Evolutionary conservation across 2,329 filamentous ascomycete genomes (phyloP).

Genomic region (Ophiostoma tasmaniense): DNA sequence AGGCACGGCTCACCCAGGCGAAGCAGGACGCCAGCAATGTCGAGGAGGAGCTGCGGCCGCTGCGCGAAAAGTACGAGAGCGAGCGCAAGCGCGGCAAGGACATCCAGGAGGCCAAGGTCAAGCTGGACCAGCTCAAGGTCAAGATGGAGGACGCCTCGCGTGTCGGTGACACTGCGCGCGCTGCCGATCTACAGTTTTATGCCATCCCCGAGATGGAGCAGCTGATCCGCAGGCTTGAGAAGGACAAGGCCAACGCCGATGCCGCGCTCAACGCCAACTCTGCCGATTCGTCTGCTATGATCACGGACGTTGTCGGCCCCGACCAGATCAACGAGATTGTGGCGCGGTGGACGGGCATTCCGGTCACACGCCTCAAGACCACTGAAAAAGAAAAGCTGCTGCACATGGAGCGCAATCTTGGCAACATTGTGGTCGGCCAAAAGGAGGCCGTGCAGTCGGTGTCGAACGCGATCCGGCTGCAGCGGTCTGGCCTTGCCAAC

Average conservation of each 20-base stretch:
- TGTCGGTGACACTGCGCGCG: conserved; percentile 71
- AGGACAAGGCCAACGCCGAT: conserved; percentile 70
- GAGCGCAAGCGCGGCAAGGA: conserved; percentile 87
- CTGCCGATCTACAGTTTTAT: conserved; percentile 93
- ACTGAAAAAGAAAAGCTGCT: conserved; percentile 98
- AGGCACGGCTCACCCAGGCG: conserved; percentile 70
- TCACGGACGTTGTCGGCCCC: conserved; percentile 88
- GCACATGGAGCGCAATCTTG: conserved; percentile 83
- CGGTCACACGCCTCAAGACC: conserved; percentile 85
- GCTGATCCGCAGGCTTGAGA: conserved; percentile 73
- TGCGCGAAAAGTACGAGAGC: conserved; percentile 90
- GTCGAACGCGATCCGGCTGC: conserved; percentile 89
- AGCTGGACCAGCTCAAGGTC: conserved; percentile 82
- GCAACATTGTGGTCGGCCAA: conserved; percentile 83
- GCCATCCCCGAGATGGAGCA: conserved; percentile 87
- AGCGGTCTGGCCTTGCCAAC: conserved; percentile 88
- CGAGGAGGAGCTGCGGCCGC: conserved; percentile 80
- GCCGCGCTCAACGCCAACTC: conserved; percentile 50
- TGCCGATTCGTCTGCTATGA: conserved; percentile 59
- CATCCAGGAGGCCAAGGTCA: conserved; percentile 90
- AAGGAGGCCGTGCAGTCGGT: conserved; percentile 88
- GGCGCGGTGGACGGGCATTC: conserved; percentile 94
- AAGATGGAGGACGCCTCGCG: conserved; percentile 92
- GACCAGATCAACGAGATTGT: conserved; percentile 99
- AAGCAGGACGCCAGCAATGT: conserved; percentile 90